phyloP scores from a whole-genome alignment of 768 basidiomycete genomes.

The Gymnopilus dilepis region DNA sequence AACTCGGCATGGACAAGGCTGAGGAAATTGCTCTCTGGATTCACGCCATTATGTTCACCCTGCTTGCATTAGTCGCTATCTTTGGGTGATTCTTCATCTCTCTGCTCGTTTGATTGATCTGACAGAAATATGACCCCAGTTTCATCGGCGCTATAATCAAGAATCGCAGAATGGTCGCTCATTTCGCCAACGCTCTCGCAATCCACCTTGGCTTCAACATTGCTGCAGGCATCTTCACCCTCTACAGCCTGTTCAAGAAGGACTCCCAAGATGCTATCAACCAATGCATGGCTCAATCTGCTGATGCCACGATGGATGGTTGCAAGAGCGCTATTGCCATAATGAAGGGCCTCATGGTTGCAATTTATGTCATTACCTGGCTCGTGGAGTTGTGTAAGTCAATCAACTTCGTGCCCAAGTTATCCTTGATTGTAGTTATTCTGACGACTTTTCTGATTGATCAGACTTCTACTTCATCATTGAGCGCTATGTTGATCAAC shows the following conservation, averaged over 20 bases:
- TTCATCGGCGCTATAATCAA: conserved; percentile 53
- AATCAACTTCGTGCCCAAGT: conserved; percentile 12
- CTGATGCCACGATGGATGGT: conserved; percentile 32
- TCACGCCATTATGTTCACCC: conserved; percentile 50
- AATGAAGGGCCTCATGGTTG: conserved; percentile 48
- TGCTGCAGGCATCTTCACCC: conserved; percentile 50
- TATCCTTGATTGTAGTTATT: background rate
- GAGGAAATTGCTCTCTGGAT: conserved; percentile 52
- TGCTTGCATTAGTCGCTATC: conserved; percentile 52
- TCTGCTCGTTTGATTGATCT: conserved; percentile 16
- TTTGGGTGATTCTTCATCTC: conserved; percentile 47
- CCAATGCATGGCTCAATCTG: conserved; percentile 41
- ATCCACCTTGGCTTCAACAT: conserved; percentile 53
- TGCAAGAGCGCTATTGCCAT: conserved; percentile 50
- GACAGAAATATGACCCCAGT: conserved; percentile 16
- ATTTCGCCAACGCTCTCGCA: conserved; percentile 49
- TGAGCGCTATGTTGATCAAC: conserved; percentile 56
- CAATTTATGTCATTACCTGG: conserved; percentile 55
- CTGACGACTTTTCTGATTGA: conserved; percentile 12
- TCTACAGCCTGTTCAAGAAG: conserved; percentile 53
- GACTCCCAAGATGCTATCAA: conserved; percentile 40
- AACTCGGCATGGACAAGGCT: conserved; percentile 39
- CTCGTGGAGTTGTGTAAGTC: conserved; percentile 59
- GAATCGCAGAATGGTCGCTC: conserved; percentile 44
- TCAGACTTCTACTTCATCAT: conserved; percentile 59